Evolutionary conservation across 2,329 filamentous ascomycete species (phyloP).

Genomic region (Furcasterigmium sp.): DNA sequence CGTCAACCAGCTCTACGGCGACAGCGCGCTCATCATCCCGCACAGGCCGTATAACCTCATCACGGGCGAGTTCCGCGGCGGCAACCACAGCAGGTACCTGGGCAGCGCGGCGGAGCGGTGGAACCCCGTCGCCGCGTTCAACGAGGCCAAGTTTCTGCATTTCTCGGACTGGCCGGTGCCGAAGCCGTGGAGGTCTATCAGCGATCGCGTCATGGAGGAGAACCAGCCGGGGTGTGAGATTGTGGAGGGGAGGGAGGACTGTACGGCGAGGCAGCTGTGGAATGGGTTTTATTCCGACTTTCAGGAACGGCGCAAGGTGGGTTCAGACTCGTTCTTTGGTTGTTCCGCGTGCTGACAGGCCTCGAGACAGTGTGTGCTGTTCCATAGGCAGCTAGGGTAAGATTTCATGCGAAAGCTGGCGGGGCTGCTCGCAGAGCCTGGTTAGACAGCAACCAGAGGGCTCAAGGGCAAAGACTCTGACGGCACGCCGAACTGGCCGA

Average conservation of each 20-base stretch:
- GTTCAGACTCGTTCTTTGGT: neutral
- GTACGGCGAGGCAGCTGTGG: conserved; percentile 6
- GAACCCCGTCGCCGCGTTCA: conserved; percentile 45
- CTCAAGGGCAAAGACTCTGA: no score
- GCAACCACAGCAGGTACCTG: conserved; percentile 39
- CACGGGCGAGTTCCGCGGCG: conserved; percentile 53
- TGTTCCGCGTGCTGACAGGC: neutral
- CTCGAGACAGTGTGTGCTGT: neutral
- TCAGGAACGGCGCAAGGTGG: conserved; percentile 1
- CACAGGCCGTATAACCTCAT: conserved; percentile 58
- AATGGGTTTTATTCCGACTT: neutral
- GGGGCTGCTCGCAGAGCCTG: no score
- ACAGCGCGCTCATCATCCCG: conserved; percentile 55
- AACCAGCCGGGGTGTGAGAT: conserved; percentile 4
- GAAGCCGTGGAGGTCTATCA: conserved; percentile 12
- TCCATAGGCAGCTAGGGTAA: no score
- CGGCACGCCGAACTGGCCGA: no score
- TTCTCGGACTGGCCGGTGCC: conserved; percentile 17
- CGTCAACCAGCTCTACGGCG: conserved; percentile 55
- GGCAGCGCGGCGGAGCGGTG: conserved; percentile 39
- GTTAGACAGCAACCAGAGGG: no score
- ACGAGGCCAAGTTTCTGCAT: conserved; percentile 56
- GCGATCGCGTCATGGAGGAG: conserved; percentile 4
- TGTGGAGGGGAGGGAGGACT: conserved; percentile 5
- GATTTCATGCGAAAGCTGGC: no score